A percentile compares a stretch with the other conserved stretches of the same genome.
phyloP scores from a whole-genome alignment of 495 filamentous ascomycete species.

The Lasiosphaeria miniovina region DNA sequence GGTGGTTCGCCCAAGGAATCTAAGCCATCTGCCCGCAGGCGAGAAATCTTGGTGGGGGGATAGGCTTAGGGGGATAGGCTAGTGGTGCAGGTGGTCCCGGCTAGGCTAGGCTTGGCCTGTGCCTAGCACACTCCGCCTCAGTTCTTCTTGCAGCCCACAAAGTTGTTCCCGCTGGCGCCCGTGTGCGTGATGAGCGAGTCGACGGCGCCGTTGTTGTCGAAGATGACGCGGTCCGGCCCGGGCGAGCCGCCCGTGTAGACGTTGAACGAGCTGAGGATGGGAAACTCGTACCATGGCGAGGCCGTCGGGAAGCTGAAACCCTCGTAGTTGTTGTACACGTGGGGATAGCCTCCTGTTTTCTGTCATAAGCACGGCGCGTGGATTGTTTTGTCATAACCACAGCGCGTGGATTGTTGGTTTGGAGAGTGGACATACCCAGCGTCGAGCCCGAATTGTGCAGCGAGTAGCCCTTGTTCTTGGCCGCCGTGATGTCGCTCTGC shows the following conservation, averaged over 20 bases:
- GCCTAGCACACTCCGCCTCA: too few relatives aligned
- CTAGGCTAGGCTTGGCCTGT: too few relatives aligned
- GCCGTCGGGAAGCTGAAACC: conserved; percentile 60
- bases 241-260: conserved; percentile 64
- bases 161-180: conserved; percentile 63
- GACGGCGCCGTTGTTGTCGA: conserved; percentile 51
- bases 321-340: conserved; percentile 72
- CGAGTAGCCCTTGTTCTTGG: conserved; percentile 48
- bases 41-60: too few relatives aligned
- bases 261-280: conserved; percentile 52
- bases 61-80: too few relatives aligned
- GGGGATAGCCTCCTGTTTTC: conserved; percentile 55
- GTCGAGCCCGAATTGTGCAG: conserved; percentile 46
- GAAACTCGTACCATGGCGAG: conserved; percentile 67
- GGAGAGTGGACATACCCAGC: conserved; percentile 34
- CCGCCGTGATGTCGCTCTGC: conserved; percentile 43
- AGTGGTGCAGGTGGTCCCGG: too few relatives aligned
- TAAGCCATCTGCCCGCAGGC: too few relatives aligned
- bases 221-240: conserved; percentile 69
- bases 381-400: background rate
- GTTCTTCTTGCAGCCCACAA: conserved; percentile 52
- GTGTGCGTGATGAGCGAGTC: conserved; percentile 66
- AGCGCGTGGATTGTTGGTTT: background rate
- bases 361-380: background rate
- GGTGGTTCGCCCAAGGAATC: too few relatives aligned